Base-by-base conservation (phyloP, 768 basidiomycete species). In the Lactifluus volemus region DNA sequence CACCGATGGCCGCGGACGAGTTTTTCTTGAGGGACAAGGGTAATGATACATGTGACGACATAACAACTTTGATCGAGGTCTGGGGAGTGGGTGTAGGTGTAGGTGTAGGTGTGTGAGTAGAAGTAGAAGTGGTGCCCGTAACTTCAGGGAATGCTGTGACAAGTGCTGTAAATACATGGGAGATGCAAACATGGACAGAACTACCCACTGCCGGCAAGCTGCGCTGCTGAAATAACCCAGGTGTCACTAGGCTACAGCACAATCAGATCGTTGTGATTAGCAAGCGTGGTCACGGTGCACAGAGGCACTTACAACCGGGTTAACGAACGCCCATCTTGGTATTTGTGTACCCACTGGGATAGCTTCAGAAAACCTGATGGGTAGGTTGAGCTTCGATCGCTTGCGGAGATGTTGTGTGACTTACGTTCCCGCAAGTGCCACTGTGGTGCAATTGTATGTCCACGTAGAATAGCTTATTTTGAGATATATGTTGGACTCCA, bases 1-100 rank as follows among this genome's bases (percentile, higher is more conserved):
- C 85, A 44, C 85, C 85, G 0, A 80, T 82, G 41, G 86, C 85
- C 19, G 81, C 82, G 2, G 84, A 84, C 2, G 80, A 61, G 30
- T 10, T 47, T 36, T 53, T 19, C 9, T 38, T 25, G 1, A 39
- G 39, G 41, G 49, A 38, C 49, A 34, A 45, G n/a, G 42, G 11
- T 17, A 42, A 45, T 0, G 58, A 50, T 14, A n/a, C 15, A 8
- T 36, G 1, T 34, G 36, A 10, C 6, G 55, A 32, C 9, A 54
- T 39, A 12, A 30, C 21, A 5, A 6, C 36, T 14, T 0, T 32
- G 15, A 38, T 42, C 30, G 38, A 25, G 7, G 29, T 48, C 14
- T 29, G 45, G 19, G 19, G 2, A 30, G 29, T 45, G 14, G 34
- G 25, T 25, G 25, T 25, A 25, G 25, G 25, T 25, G 25, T 25